Evolutionary conservation across 2,329 filamentous ascomycete genomes (phyloP), one percentile per base, ranked within the genome.

Genomic region (Calonectria pseudoreteaudii): DNA sequence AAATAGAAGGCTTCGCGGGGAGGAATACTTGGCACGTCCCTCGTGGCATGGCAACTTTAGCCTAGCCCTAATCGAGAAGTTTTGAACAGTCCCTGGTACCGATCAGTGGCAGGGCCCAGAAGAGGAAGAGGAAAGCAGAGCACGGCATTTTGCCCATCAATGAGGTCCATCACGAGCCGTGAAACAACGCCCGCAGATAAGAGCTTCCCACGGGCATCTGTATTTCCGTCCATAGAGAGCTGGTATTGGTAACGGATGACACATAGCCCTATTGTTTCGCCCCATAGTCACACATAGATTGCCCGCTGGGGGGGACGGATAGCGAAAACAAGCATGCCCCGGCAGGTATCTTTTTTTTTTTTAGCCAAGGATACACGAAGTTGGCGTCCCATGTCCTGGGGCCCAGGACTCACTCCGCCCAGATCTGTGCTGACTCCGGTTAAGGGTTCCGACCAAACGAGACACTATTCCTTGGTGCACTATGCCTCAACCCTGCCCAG

Each of bases 171-270:
- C 60, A 49, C 28, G 66, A 68, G 60, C 71, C 50, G 71, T 73
- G 56, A 41, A 69, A 69, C 56, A 16, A 73, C 71, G 71, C 66
- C 71, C 71, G 58, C 50, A 58, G 71, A 69, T 66, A 66, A 49
- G 60, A 66, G 60, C 31, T 31, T 23, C 50, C 41, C 36, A 23
- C 56, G 41, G 64, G 38, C 44, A 26, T 31, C 58, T 38, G 52
- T 60, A 36, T 66, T 68, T 64, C 56, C 38, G 41, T 65, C 38
- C 38, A 49, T 62, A 62, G 56, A 36, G 56, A 62, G 56, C 34
- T 18, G 18, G 56, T 62, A 41, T 62, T 68, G 53, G 47, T 47
- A 68, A 58, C 30, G 34, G 65, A 64, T 68, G 70, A 64, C 65
- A 68, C 52, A 56, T 38, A 62, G 16, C 56, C 56, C 34, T 41